Evolutionary conservation across 139 green algal genomes (phyloP).

Genomic region (Eudorina sp.): DNA sequence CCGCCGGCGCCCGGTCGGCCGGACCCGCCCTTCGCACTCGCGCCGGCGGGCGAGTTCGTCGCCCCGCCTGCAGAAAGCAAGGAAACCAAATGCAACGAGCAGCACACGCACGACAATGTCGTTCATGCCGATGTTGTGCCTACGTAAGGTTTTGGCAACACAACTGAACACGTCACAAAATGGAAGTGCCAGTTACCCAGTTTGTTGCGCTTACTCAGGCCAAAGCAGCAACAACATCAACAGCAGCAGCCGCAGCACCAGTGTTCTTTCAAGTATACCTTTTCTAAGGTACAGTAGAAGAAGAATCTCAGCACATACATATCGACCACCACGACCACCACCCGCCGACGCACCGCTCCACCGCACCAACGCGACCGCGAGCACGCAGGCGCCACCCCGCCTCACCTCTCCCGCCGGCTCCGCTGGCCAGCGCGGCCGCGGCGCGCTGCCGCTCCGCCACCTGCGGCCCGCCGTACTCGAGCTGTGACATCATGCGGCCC

Average conservation of each 20-base stretch:
- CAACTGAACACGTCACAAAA: no score
- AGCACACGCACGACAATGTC: no score
- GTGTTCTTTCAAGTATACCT: no score
- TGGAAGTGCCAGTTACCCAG: no score
- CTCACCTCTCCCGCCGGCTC: neutral
- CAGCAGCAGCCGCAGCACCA: no score
- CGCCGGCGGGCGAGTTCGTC: neutral
- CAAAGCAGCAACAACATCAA: no score
- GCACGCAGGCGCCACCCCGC: no score
- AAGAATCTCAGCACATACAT: neutral
- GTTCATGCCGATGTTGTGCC: no score
- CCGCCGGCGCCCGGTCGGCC: neutral
- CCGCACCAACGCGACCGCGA: no score
- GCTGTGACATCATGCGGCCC: conserved; percentile 35
- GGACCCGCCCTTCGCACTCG: neutral
- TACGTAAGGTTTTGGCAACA: no score
- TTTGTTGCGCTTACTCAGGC: no score
- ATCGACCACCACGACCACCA: neutral
- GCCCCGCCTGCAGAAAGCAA: conserved; percentile 10
- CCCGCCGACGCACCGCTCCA: neutral
- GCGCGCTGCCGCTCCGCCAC: neutral
- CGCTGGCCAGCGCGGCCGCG: neutral
- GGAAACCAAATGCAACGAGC: no score
- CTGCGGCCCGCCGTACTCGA: conserved; percentile 23
- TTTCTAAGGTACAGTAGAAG: neutral